Conservation (phyloP, 805 yeast genomes). For the Suhomyces xylopsoci region DNA sequence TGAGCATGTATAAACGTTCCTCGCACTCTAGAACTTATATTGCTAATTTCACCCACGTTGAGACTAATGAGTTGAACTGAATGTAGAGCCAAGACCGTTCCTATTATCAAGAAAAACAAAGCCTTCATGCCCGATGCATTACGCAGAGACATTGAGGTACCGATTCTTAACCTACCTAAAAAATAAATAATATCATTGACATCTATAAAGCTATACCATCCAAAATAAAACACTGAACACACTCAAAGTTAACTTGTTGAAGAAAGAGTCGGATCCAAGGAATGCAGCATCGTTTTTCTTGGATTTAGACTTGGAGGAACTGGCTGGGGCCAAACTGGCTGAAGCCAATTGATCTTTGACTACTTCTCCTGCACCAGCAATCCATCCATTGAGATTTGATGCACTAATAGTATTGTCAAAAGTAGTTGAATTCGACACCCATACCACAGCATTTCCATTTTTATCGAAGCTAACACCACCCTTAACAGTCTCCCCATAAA, state of each 20-base stretch:
- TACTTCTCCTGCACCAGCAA: slow-evolving; percentile 34
- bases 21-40: neutral
- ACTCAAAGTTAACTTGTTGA: slow-evolving; percentile 8
- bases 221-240: slow-evolving; percentile 9
- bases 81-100: neutral
- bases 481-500: slow-evolving; percentile 45
- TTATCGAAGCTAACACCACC: slow-evolving; percentile 73
- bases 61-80: neutral
- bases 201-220: slow-evolving; percentile 1
- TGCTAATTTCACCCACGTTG: neutral
- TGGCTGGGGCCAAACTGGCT: slow-evolving; percentile 19
- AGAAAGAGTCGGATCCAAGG: slow-evolving; percentile 7
- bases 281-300: slow-evolving; percentile 21
- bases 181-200: neutral
- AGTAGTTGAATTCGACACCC: slow-evolving; percentile 51
- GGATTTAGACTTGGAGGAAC: slow-evolving; percentile 16
- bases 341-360: slow-evolving; percentile 23
- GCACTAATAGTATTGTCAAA: slow-evolving; percentile 47
- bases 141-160: neutral
- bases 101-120: neutral
- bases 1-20: neutral
- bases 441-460: slow-evolving; percentile 59
- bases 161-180: neutral
- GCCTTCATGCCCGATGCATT: neutral
- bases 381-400: slow-evolving; percentile 45